phyloP scores from a whole-genome alignment of 306 rosid genomes.

The Cucumis cinereus region DNA sequence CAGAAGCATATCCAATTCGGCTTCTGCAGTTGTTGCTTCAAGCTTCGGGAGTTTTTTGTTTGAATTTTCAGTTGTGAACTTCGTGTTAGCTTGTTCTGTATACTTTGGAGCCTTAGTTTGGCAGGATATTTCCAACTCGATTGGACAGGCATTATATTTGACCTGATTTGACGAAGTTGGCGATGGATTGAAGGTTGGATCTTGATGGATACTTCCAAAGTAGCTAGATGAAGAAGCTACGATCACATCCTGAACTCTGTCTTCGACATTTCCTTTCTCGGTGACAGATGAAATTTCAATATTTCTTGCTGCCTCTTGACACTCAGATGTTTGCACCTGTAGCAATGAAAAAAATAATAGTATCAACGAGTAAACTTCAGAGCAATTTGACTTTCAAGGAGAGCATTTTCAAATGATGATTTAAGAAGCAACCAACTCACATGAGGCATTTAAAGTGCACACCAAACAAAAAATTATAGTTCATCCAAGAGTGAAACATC shows the following conservation, averaged over 20 bases:
- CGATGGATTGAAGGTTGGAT: slow-evolving; percentile 7
- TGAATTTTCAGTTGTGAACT: slow-evolving; percentile 11
- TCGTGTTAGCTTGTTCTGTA: slow-evolving; percentile 10
- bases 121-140: slow-evolving; percentile 11
- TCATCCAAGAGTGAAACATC: slow-evolving; percentile 9
- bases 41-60: slow-evolving; percentile 18
- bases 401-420: background rate
- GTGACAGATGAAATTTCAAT: slow-evolving; percentile 20
- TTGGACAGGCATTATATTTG: slow-evolving; percentile 8
- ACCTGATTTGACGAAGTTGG: slow-evolving; percentile 9
- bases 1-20: slow-evolving; percentile 63
- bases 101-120: slow-evolving; percentile 12
- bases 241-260: slow-evolving; percentile 4
- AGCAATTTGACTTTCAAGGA: background rate
- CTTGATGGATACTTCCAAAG: slow-evolving; percentile 11
- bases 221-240: slow-evolving; percentile 16
- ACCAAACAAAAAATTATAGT: background rate
- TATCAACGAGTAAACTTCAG: background rate
- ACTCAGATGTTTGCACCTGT: slow-evolving; percentile 15
- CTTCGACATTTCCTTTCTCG: slow-evolving; percentile 9
- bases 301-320: slow-evolving; percentile 16
- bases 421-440: background rate
- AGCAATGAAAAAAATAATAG: slow-evolving; percentile 6
- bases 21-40: slow-evolving; percentile 43
- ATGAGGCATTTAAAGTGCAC: background rate